Evolutionary conservation across 2,329 filamentous ascomycete species (phyloP).

Genomic region (Periconia sp.): DNA sequence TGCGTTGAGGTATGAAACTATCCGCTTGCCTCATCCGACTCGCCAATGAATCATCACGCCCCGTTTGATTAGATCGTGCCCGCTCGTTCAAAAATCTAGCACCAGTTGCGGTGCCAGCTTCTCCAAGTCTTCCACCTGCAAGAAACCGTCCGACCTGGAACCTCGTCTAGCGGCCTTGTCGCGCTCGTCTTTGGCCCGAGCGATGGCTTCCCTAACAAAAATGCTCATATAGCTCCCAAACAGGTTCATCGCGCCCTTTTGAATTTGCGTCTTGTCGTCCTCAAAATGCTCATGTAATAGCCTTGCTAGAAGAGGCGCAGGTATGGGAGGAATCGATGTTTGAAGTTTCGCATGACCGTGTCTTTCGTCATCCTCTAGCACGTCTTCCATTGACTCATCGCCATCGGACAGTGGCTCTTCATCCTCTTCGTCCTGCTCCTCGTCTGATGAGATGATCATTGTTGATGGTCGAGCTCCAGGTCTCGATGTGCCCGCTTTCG

Average conservation of each 20-base stretch:
- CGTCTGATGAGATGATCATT: slow-evolving; percentile 40
- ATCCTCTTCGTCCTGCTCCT: slow-evolving; percentile 30
- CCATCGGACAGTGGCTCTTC: slow-evolving; percentile 26
- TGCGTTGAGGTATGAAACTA: too few species aligned
- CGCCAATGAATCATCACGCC: too few species aligned
- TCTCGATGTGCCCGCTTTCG: slow-evolving; percentile 31
- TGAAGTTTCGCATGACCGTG: slow-evolving; percentile 15
- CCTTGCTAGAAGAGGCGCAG: slow-evolving; percentile 74
- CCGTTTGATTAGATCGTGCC: background rate
- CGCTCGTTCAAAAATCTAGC: slow-evolving; percentile 74
- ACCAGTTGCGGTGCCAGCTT: slow-evolving; percentile 84
- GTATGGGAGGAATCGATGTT: slow-evolving; percentile 58
- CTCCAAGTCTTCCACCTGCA: slow-evolving; percentile 90
- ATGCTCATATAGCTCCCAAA: slow-evolving; percentile 87
- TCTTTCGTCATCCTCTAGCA: slow-evolving; percentile 17
- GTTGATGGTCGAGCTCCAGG: slow-evolving; percentile 27
- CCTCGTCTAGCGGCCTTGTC: slow-evolving; percentile 48
- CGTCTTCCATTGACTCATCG: slow-evolving; percentile 38
- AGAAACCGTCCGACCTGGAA: slow-evolving; percentile 61
- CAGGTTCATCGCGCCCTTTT: slow-evolving; percentile 62
- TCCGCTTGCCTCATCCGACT: too few species aligned
- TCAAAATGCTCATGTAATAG: slow-evolving; percentile 81
- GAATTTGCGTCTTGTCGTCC: slow-evolving; percentile 48
- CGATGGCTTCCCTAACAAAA: slow-evolving; percentile 88
- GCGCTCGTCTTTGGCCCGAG: slow-evolving; percentile 75